Evolutionary conservation across 2,329 filamentous ascomycete genomes (phyloP).

Genomic region (Claviceps citrina): DNA sequence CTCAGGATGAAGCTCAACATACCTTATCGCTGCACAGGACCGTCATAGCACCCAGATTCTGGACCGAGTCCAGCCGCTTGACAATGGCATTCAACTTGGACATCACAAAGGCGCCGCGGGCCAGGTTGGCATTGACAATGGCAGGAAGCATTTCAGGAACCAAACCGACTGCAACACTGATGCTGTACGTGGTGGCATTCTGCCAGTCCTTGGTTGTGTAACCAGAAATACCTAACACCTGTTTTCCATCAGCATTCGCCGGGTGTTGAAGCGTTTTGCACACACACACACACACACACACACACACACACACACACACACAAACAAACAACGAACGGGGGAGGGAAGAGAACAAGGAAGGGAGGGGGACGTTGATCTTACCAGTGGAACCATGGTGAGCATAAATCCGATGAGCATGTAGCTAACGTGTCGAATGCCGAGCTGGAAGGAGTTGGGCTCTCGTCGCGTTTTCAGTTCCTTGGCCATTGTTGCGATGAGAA

Average conservation of each 20-base stretch:
- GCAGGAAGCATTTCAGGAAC: slow-evolving; percentile 18
- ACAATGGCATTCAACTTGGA: slow-evolving; percentile 22
- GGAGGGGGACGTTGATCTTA: slow-evolving; percentile 5
- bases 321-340: too few species aligned
- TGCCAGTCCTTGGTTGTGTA: slow-evolving; percentile 14
- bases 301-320: too few species aligned
- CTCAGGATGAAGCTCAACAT: neutral
- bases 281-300: too few species aligned
- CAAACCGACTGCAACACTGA: slow-evolving; percentile 17
- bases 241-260: neutral
- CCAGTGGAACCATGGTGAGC: slow-evolving; percentile 16
- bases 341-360: too few species aligned
- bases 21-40: slow-evolving; percentile 18
- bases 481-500: slow-evolving; percentile 14
- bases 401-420: slow-evolving; percentile 17
- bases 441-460: slow-evolving; percentile 14
- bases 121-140: slow-evolving; percentile 16
- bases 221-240: slow-evolving; percentile 14
- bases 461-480: slow-evolving; percentile 13
- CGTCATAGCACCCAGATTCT: slow-evolving; percentile 17
- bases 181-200: slow-evolving; percentile 14
- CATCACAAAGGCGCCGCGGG: slow-evolving; percentile 13
- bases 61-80: slow-evolving; percentile 18
- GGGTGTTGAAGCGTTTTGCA: too few species aligned
- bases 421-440: slow-evolving; percentile 15